Base-by-base conservation (phyloP, 1,284 basidiomycete species). In the Ustilago bromivora region DNA sequence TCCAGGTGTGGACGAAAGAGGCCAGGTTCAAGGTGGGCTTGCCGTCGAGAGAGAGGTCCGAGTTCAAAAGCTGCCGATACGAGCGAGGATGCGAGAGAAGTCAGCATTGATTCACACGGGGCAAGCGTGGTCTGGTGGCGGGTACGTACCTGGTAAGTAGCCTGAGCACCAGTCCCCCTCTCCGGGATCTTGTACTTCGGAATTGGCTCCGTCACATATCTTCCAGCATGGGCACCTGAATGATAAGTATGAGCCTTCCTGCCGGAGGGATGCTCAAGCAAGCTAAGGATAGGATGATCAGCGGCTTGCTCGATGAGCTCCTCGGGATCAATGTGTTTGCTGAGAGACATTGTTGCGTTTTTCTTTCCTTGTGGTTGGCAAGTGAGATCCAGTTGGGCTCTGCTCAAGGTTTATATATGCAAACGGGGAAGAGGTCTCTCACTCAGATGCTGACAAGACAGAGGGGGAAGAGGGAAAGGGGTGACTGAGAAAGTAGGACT, bases 11-110 rank as follows among this genome's bases (percentile, higher is more conserved):
- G 0, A 88, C 87, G 58, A 88, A 88, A 17, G 84, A 85, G 10
- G 96, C 96, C 34, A 98, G 88, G 87, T 97, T 98, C 75, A 94
- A 88, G 40, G 90, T 88, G 1, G 91, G 92, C 35, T 90, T 91
- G 9, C 93, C 94, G 85, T 96, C 94, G 38, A 95, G 90, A 17
- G 32, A 57, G 23, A 84, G 73, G 61, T 85, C 85, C 79, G 95
- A 93, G 82, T 92, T 93, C 66, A 97, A 91, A 66, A 96, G 87
- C 86, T 93, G 92, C 83, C 28, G 28, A n/a, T 13, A 11, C 11
- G n/a, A 17, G 41, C 40, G 28, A 28, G 41, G 28, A 46, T 11
- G 40, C 2, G 41, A 43, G 41, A 12, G 41, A 35, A 17, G 34
- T 54, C 19, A 28, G 49, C 49, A 32, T 7, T 36, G 32, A 41